A percentile compares a stretch with the other conserved stretches of the same genome.
phyloP scores from a whole-genome alignment of 2,329 filamentous ascomycete species.

The Pyricularia pennisetigena region DNA sequence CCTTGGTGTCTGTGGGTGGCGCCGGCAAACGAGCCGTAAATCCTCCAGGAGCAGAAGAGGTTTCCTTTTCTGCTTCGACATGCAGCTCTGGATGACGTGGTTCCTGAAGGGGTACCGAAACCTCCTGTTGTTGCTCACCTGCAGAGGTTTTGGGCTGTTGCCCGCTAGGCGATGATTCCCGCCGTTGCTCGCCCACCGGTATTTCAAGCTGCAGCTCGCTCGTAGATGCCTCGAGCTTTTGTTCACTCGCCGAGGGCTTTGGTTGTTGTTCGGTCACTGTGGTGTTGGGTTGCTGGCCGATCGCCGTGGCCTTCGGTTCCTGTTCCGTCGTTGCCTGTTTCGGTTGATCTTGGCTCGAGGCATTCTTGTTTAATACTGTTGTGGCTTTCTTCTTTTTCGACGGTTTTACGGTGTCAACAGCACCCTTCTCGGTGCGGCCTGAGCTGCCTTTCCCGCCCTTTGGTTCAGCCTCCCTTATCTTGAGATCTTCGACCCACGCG shows the following conservation, averaged over 20 bases:
- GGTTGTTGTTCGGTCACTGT: background rate
- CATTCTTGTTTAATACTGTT: background rate
- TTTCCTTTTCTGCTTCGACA: background rate
- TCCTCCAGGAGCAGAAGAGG: background rate
- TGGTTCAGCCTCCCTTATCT: constrained; percentile 33
- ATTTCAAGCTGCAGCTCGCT: background rate
- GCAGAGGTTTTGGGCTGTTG: background rate
- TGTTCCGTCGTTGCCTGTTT: background rate
- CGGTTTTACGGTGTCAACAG: background rate
- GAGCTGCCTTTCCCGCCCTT: background rate
- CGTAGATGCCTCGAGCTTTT: background rate
- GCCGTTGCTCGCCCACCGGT: background rate
- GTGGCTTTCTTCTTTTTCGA: background rate
- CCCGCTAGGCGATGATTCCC: background rate
- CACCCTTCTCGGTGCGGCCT: background rate
- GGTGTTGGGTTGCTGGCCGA: background rate
- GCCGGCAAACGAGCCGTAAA: background rate
- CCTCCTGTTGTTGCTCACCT: background rate
- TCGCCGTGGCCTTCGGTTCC: background rate
- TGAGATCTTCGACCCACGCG: constrained; percentile 58
- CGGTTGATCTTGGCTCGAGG: background rate
- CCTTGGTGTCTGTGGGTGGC: background rate
- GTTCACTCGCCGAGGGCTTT: background rate
- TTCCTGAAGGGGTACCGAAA: background rate
- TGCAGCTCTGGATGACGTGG: background rate